Evolutionary conservation across 345 rosid species (phyloP).

Genomic region (Bruguiera parviflora): DNA sequence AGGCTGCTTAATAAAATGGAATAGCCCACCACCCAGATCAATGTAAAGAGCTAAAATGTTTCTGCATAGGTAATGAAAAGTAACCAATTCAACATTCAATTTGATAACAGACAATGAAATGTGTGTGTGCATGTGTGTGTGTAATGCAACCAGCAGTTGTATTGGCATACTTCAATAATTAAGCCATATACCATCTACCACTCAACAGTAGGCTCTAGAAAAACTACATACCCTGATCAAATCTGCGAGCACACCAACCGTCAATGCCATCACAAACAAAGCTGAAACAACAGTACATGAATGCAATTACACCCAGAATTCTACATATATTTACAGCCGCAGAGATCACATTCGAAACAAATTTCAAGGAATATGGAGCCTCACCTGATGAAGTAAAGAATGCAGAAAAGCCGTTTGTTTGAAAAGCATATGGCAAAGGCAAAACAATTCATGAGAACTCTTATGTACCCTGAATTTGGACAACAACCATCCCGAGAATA

Average conservation of each 20-base stretch:
- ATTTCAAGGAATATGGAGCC: slow-evolving; percentile 1
- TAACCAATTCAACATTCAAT: neutral
- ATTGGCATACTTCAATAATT: too few species aligned
- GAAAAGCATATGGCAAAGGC: slow-evolving; percentile 83
- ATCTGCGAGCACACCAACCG: slow-evolving; percentile 95
- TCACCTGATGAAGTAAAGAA: slow-evolving; percentile 72
- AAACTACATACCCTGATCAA: slow-evolving; percentile 66
- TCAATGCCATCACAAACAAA: slow-evolving; percentile 90
- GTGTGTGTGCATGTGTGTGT: too few species aligned
- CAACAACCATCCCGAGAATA: slow-evolving; percentile 5
- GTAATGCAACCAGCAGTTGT: too few species aligned
- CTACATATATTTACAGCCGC: neutral
- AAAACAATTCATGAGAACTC: slow-evolving; percentile 71
- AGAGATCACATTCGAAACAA: slow-evolving; percentile 7
- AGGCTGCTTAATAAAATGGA: neutral
- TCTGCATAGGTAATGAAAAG: neutral
- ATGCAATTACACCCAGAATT: slow-evolving; percentile 10
- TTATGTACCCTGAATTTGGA: slow-evolving; percentile 54
- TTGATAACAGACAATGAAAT: neutral
- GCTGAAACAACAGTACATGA: slow-evolving; percentile 41
- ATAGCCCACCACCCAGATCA: neutral
- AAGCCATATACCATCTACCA: neutral
- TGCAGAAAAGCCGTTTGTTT: slow-evolving; percentile 68
- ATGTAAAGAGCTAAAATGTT: neutral
- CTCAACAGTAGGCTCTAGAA: neutral